Evolutionary conservation across 2,329 filamentous ascomycete genomes (phyloP), one percentile per base, ranked within the genome.

Genomic region (Aspergillus arachidicola): DNA sequence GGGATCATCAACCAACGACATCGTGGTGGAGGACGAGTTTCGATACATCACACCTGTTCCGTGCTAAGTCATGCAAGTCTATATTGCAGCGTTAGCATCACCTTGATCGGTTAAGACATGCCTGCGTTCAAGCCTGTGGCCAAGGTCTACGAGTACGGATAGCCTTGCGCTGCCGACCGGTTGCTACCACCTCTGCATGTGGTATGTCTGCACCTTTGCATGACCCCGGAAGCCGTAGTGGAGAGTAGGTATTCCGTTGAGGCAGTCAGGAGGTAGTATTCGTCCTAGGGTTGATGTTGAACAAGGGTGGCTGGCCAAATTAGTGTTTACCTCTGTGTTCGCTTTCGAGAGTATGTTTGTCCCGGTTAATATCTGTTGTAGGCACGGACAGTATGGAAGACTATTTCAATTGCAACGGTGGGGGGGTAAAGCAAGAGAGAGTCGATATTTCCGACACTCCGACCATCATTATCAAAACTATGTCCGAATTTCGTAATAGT

Each of bases 21-120:
- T 34, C 32, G 43, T 61, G 32, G 45, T 51, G 26, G 45, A 41
- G 46, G 46, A 43, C 16, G 14, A 23, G 54, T 45, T 38, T 34
- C 28, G 59, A 61, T 58, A 54, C 54, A 58, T 61, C 59, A 61
- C 54, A 45, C 58, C 28, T 30, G 10, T 60, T 36, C 48, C 48
- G 53, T 54, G 19, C 19, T 56, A 26, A 30, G 30, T 45, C 34
- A 28, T 58, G 54, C 26, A 45, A 58, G 21, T 50, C n/a, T 50
- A 57, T 41, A 43, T 28, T 61, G 59, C 59, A 58, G 54, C 16
- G 23, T 58, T 38, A 58, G 36, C 28, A 58, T 38, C 45, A n/a
- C 23, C 43, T 32, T 11, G 46, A 32, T 48, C 41, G 43, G 30
- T 36, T 30, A 30, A 36, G 23, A 46, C 56, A 38, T 26, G 41